Base-by-base conservation (phyloP, 2,329 filamentous ascomycete genomes). In the Aaosphaeria pasadenensis region DNA sequence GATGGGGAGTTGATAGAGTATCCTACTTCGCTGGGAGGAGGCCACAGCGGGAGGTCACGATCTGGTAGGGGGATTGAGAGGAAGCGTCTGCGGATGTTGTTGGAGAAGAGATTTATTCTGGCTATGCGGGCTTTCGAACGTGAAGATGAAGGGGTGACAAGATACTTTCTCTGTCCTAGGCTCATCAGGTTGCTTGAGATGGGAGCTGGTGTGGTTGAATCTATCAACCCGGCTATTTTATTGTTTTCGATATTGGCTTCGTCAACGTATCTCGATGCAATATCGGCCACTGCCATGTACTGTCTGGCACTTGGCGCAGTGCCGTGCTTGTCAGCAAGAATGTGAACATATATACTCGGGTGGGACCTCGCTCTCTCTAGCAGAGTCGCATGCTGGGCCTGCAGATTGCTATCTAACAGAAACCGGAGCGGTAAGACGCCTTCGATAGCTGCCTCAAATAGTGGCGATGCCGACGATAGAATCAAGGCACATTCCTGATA, bases 291-390 rank as follows among this genome's bases (percentile, higher is more conserved):
- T 4, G 39, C 2, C 6, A 59, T 43, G 49, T 60, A 62, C 39
- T 66, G 63, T 24, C 51, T 58, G 5, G 60, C 50, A 17, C 54
- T 62, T 2, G 60, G 62, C 2, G 59, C 49, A 0, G 50, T 39
- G 6, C 62, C 61, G n/a, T 52, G 4, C 0, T 47, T 46, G 35
- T 64, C 58, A 2, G 56, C 53, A 1, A 66, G 55, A 3, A 61
- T 43, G 29, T 67, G 62, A 7, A 62, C 49, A 39, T 67, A 66
- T 5, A 67, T 67, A 1, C 58, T 64, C 1, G 63, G 62, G 30
- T 64, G 60, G 0, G 48, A 5, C 6, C 54, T 40, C 6, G 62
- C 63, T 41, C 54, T 48, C 17, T 58, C 36, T n/a, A 50, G 51
- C 5, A 67, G 49, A 7, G 41, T 32, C 4, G 35, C 42, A 33